Conservation (phyloP, 1,284 basidiomycete species). For the Laetiporus sulphureus region DNA sequence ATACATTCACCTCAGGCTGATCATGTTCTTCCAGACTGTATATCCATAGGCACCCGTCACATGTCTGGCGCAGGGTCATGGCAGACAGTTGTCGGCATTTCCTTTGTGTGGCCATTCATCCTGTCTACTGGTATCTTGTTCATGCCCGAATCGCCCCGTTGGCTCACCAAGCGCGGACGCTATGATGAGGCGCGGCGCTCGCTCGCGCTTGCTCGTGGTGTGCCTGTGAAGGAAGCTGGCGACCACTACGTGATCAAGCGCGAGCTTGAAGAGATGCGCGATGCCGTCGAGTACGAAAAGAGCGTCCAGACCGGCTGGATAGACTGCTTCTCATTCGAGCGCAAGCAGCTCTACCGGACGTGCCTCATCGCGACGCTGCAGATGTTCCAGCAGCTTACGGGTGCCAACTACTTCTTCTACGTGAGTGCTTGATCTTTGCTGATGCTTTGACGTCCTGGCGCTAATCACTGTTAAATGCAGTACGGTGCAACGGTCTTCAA, state of each 20-base stretch:
- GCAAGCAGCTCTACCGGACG: constrained; percentile 58
- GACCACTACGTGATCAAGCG: constrained; percentile 38
- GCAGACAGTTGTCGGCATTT: constrained; percentile 65
- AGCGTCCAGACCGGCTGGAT: constrained; percentile 45
- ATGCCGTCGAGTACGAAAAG: constrained; percentile 41
- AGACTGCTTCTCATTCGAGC: constrained; percentile 48
- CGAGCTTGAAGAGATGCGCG: constrained; percentile 45
- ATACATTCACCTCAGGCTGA: no score
- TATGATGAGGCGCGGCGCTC: constrained; percentile 46
- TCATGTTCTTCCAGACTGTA: constrained; percentile 47
- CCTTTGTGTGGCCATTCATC: constrained; percentile 64
- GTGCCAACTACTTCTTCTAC: constrained; percentile 67
- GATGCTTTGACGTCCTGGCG: not conserved
- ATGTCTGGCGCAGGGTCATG: constrained; percentile 48
- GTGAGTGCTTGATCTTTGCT: constrained; percentile 12
- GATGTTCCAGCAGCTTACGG: constrained; percentile 72
- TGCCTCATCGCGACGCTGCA: constrained; percentile 65
- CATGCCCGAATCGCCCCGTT: constrained; percentile 61
- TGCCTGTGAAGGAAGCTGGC: constrained; percentile 33
- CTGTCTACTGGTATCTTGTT: constrained; percentile 65
- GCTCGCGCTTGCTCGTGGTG: constrained; percentile 52
- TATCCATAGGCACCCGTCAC: constrained; percentile 50
- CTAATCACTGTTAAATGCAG: constrained; percentile 9
- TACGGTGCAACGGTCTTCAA: constrained; percentile 68
- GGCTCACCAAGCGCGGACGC: constrained; percentile 48